Evolutionary conservation across 2,329 filamentous ascomycete species (phyloP).

Genomic region (Scedosporium apiospermum): DNA sequence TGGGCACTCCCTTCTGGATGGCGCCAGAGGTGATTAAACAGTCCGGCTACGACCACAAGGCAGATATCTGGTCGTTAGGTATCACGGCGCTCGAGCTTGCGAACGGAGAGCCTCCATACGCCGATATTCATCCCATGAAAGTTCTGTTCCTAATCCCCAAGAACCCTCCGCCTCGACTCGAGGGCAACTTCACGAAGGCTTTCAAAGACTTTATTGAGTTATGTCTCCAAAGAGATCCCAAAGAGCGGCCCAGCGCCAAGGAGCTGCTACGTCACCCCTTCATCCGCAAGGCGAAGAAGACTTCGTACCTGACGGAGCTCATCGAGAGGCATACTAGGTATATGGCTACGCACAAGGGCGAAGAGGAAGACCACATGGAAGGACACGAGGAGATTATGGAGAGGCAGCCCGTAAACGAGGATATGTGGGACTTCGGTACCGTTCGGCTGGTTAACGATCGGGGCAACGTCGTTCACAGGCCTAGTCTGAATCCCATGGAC

Average conservation of each 20-base stretch:
- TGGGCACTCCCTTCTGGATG: constrained; percentile 99
- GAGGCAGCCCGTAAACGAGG: constrained; percentile 57
- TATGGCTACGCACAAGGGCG: constrained; percentile 69
- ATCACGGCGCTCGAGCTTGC: constrained; percentile 91
- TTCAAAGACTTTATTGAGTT: constrained; percentile 80
- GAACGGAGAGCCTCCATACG: constrained; percentile 86
- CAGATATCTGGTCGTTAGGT: constrained; percentile 93
- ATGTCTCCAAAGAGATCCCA: constrained; percentile 81
- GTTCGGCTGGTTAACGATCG: constrained; percentile 69
- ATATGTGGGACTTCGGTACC: constrained; percentile 98
- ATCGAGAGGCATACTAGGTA: constrained; percentile 87
- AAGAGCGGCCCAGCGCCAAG: constrained; percentile 75
- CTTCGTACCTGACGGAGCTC: constrained; percentile 89
- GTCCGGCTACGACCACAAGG: constrained; percentile 94
- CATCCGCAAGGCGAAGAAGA: constrained; percentile 84
- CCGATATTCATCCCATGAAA: constrained; percentile 97
- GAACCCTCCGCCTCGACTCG: constrained; percentile 74
- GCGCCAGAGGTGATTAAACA: constrained; percentile 98
- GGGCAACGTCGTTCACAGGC: constrained; percentile 44
- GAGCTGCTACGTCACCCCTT: constrained; percentile 87
- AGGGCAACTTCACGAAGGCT: constrained; percentile 70
- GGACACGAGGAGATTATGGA: constrained; percentile 45
- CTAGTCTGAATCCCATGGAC: constrained; percentile 62
- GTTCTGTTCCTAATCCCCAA: constrained; percentile 94
- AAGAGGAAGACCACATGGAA: constrained; percentile 48